phyloP scores from a whole-genome alignment of 2,329 filamentous ascomycete species.

The Nothopassalora personata region DNA sequence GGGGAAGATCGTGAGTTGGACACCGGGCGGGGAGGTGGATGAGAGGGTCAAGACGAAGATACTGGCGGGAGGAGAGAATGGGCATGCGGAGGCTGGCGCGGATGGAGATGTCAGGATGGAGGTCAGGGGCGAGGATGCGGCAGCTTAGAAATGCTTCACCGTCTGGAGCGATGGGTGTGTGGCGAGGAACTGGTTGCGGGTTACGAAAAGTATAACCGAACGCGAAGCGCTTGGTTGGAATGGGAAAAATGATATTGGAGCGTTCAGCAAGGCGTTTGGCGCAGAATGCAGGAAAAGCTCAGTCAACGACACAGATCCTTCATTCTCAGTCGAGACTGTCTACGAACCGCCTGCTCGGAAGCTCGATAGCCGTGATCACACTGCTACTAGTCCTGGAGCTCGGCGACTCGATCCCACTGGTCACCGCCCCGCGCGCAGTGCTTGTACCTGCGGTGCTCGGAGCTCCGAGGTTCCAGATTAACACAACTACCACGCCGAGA shows the following conservation, averaged over 20 bases:
- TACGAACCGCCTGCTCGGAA: too few species aligned
- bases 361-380: too few species aligned
- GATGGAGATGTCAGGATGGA: neutral
- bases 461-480: too few species aligned
- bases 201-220: neutral
- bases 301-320: neutral
- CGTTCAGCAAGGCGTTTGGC: neutral
- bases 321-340: neutral
- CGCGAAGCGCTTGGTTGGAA: neutral
- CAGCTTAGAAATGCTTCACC: neutral
- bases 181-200: neutral
- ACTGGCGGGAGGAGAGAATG: constrained; percentile 28
- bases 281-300: neutral
- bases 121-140: neutral
- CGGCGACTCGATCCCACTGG: too few species aligned
- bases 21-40: constrained; percentile 28
- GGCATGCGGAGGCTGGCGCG: constrained; percentile 4
- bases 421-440: too few species aligned
- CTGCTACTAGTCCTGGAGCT: too few species aligned
- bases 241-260: neutral
- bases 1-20: constrained; percentile 64
- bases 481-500: too few species aligned
- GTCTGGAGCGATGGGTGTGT: neutral
- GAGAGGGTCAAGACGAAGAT: constrained; percentile 30
- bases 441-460: too few species aligned